phyloP scores from a whole-genome alignment of 768 basidiomycete species.

The Obba rivulosa region DNA sequence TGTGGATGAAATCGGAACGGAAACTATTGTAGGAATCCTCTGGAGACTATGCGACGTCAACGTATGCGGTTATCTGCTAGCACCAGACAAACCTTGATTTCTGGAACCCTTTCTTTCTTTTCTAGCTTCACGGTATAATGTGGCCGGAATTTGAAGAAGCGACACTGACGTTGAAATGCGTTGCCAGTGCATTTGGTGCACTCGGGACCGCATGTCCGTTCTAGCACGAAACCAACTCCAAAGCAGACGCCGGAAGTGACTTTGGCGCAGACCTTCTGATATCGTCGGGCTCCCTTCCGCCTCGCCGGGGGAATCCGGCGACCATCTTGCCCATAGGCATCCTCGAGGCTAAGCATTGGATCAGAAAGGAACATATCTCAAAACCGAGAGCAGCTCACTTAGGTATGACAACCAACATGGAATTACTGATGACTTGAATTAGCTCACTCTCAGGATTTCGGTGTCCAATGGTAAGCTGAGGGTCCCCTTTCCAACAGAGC shows the following conservation, averaged over 20 bases:
- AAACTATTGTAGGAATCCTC: constrained; percentile 83
- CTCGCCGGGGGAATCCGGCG: not conserved
- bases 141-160: constrained; percentile 72
- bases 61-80: not conserved
- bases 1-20: constrained; percentile 90
- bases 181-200: constrained; percentile 59
- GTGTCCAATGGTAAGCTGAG: constrained; percentile 64
- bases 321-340: constrained; percentile 15
- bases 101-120: constrained; percentile 37
- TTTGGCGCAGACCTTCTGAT: constrained; percentile 75
- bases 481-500: constrained; percentile 75
- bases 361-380: too few species aligned
- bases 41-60: constrained; percentile 30
- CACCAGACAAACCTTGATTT: constrained; percentile 37
- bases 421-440: constrained; percentile 76
- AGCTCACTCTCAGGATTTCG: constrained; percentile 70
- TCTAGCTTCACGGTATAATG: constrained; percentile 72
- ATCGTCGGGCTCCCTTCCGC: constrained; percentile 5
- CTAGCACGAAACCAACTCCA: constrained; percentile 78
- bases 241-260: constrained; percentile 81
- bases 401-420: constrained; percentile 80
- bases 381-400: constrained; percentile 45
- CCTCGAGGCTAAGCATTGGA: constrained; percentile 14
- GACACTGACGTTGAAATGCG: constrained; percentile 71
- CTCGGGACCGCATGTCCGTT: constrained; percentile 71